Evolutionary conservation across 139 green algal species (phyloP), one percentile per base, ranked within the genome.

Genomic region (Coccomyxa sp.): DNA sequence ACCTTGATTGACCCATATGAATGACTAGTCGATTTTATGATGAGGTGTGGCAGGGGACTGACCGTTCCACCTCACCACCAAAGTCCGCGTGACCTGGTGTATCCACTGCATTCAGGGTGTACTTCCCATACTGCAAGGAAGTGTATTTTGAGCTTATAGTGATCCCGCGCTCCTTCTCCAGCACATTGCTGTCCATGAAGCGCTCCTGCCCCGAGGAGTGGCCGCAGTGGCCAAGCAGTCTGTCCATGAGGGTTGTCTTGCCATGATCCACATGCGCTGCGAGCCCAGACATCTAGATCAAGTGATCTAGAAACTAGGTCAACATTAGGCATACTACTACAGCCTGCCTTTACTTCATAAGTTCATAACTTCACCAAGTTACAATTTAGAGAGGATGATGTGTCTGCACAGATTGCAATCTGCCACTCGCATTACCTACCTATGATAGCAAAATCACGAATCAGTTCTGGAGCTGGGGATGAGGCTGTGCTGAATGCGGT

Each of bases 51-150:
- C 75, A 79, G 14, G 21, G 59, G 21, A 23, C 90, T 80, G 81
- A 95, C 91, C 95, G 90, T 85, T 98, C 94, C 67, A 98, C 95
- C 79, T 98, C 95, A 0, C 95, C 95, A 7, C 95, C 95, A 88
- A 98, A 98, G 87, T 98, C 95, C 0, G 95, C 95, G 84, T 98
- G 95, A 9, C 95, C 93, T 0, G 95, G 95, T 12, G 95, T 98
- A 87, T 98, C 95, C n/a, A 98, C 91, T 13, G 91, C 90, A 76
- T 98, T 98, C 27, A 98, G 85, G 9, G 87, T 85, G 83, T 90
- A 83, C 0, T 90, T 90, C n/a, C 87, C 77, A 51, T 85, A 92
- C 31, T 85, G 58, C 21, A 85, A 59, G 57, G 80, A 92, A n/a
- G 90, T 94, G 88, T 92, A 92, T 89, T 98, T 98, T 30, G 90